A percentile compares a stretch with the other conserved stretches of the same genome.
Evolutionary conservation across 2,329 filamentous ascomycete genomes (phyloP).

Genomic region (Cyphellophora europaea): DNA sequence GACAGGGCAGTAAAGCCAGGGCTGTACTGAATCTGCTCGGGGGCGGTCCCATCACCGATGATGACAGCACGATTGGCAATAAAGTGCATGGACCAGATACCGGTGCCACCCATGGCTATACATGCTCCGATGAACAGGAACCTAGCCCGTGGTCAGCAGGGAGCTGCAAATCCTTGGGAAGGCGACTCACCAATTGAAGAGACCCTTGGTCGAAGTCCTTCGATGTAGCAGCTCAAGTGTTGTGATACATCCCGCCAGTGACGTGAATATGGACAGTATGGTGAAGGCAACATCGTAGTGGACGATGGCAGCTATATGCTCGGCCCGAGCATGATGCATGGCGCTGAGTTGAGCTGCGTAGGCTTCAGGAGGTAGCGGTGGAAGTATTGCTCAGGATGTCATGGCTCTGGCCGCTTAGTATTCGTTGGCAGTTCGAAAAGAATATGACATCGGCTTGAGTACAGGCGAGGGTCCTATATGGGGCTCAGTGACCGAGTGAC

Average conservation of each 20-base stretch:
- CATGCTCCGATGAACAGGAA: conserved; percentile 55
- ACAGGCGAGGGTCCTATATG: too few species aligned
- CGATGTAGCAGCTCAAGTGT: conserved; percentile 75
- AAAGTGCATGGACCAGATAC: conserved; percentile 75
- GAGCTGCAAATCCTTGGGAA: conserved; percentile 1
- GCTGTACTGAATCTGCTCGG: conserved; percentile 66
- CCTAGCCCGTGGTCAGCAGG: conserved; percentile 27
- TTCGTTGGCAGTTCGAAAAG: too few species aligned
- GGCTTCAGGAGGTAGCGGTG: too few species aligned
- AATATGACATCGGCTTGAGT: too few species aligned
- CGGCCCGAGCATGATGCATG: too few species aligned
- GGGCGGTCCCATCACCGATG: conserved; percentile 51
- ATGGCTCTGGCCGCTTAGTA: too few species aligned
- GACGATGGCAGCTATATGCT: background rate
- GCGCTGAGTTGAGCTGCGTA: too few species aligned
- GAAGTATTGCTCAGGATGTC: too few species aligned
- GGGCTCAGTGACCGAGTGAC: too few species aligned
- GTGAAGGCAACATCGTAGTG: conserved; percentile 44
- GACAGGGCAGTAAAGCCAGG: conserved; percentile 64
- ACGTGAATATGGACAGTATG: conserved; percentile 58
- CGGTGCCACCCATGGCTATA: conserved; percentile 63
- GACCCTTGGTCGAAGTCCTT: conserved; percentile 58
- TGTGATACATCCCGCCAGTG: conserved; percentile 65
- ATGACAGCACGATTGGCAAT: conserved; percentile 73
- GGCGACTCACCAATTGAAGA: conserved; percentile 56